Percentiles rank a stretch among this genome's conserved stretches.
phyloP scores from a whole-genome alignment of 2,329 filamentous ascomycete genomes.

The Hymenoscyphus occultus region DNA sequence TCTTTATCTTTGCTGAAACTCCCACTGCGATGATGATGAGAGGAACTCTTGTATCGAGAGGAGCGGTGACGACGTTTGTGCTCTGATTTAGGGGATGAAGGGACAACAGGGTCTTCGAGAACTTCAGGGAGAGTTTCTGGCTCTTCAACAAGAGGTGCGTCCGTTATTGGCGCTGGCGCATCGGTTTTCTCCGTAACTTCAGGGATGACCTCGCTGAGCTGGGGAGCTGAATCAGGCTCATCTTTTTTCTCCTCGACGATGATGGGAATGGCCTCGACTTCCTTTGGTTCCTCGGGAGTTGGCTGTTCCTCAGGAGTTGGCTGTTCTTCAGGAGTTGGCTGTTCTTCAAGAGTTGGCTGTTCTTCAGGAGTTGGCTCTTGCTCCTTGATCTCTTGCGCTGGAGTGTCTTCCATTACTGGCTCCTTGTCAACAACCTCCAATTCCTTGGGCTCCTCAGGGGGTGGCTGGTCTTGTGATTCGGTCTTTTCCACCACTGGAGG shows the following conservation, averaged over 20 bases:
- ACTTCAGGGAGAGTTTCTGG: constrained; percentile 25
- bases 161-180: constrained; percentile 16
- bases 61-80: constrained; percentile 3
- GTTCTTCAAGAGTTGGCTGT: background rate
- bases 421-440: no score
- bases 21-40: background rate
- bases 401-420: background rate
- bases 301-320: background rate
- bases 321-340: background rate
- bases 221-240: background rate
- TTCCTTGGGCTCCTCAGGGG: no score
- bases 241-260: constrained; percentile 7
- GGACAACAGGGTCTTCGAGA: constrained; percentile 17
- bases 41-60: background rate
- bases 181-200: constrained; percentile 5
- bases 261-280: background rate
- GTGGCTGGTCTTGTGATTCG: no score
- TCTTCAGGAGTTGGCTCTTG: background rate
- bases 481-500: no score
- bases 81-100: background rate
- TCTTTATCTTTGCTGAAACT: constrained; percentile 21
- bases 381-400: background rate
- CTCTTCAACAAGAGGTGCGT: constrained; percentile 28
- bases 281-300: background rate
- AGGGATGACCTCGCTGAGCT: background rate